These are phyloP conservation scores for Rubia tinctorum DNA, from an alignment of 305 asterid species.

Conservation along the genomic window DNA sequence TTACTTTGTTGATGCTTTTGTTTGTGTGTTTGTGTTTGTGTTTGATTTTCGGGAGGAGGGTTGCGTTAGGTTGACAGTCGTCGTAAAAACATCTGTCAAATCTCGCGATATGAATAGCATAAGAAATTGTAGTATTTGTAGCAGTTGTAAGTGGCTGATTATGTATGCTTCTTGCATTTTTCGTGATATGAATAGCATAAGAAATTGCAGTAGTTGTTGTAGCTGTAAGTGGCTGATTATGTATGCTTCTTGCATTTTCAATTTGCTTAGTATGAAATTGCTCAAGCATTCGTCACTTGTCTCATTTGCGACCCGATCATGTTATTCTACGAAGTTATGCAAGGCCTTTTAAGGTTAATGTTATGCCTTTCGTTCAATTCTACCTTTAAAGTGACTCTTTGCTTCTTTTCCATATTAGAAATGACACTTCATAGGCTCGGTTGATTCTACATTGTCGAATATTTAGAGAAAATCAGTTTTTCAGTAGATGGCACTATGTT, in stretches of 20 bases:
- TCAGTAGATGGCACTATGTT: neutral
- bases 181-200: neutral
- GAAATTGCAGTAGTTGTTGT: neutral
- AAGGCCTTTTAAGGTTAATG: neutral
- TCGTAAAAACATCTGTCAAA: neutral
- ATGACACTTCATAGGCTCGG: neutral
- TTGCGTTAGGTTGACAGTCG: neutral
- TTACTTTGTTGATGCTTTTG: neutral
- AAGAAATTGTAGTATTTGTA: no score
- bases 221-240: neutral
- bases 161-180: no score
- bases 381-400: neutral
- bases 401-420: neutral
- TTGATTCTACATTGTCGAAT: neutral
- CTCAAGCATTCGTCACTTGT: neutral
- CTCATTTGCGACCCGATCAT: neutral
- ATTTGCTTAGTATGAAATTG: slow-evolving; percentile 1
- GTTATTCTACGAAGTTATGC: neutral
- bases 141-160: no score
- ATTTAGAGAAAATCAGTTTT: neutral
- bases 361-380: neutral
- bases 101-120: neutral
- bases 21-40: neutral
- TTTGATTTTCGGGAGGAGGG: no score
- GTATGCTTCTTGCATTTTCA: neutral